A percentile compares a stretch with the other conserved stretches of the same genome.
Conservation (phyloP, 768 basidiomycete species). For the Boletellus sp. region DNA sequence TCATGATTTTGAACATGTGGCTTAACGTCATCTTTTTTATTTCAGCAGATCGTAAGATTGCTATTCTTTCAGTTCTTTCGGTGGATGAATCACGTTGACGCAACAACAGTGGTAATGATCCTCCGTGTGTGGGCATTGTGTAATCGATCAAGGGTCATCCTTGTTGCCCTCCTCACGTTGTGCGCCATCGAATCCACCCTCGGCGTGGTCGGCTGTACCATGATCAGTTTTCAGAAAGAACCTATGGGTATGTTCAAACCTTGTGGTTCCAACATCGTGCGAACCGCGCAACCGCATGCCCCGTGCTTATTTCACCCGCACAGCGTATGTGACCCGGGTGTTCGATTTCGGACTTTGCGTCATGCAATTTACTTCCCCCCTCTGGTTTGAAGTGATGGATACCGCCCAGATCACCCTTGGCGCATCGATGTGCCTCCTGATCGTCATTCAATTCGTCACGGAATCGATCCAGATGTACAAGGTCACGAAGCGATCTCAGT, state of each 20-base stretch:
- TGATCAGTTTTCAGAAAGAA: neutral
- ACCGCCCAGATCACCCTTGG: neutral
- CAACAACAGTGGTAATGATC: neutral
- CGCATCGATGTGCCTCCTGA: neutral
- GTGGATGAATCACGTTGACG: neutral
- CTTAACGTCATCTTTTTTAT: neutral
- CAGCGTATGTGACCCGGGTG: no score
- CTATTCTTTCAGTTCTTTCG: rapidly evolving
- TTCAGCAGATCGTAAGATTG: neutral
- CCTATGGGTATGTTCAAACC: neutral
- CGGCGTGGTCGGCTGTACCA: neutral
- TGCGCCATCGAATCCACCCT: neutral
- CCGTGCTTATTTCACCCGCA: no score
- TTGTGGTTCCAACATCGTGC: neutral
- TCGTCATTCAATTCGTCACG: neutral
- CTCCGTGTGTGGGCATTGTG: neutral
- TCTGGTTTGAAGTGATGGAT: no score
- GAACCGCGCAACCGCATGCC: no score
- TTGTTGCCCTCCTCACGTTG: neutral
- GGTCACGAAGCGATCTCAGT: neutral
- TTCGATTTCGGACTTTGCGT: no score
- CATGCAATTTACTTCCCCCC: no score
- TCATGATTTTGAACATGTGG: neutral
- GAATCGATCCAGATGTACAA: neutral
- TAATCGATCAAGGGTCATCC: neutral